Base-by-base conservation (phyloP, 495 filamentous ascomycete genomes). In the Xylaria sp. region DNA sequence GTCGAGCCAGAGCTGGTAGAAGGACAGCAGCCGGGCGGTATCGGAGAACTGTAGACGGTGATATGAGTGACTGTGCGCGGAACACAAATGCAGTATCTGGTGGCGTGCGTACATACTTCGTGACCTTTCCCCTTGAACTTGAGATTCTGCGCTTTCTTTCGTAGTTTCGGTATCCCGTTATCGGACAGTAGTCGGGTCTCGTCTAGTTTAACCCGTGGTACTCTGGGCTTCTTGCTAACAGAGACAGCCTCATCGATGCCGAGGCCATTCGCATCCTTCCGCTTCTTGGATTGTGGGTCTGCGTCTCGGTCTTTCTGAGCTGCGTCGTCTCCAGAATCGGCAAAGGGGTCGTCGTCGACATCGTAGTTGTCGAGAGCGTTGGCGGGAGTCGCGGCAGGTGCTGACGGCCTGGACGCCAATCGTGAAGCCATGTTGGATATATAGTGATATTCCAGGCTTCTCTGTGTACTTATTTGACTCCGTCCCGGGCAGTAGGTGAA, bases 1-100 rank as follows among this genome's bases (percentile, higher is more conserved):
- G 78, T 99, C 96, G 6, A 98, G 93, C 96, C 96, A 99, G 72
- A 97, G 81, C 78, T 98, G 96, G 78, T 98, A 99, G 76, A 94
- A 92, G 52, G 92, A 91, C 69, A 99, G 87, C 14, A 99, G 86
- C 61, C 90, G 89, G 2, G 91, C 86, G 2, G 93, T 86, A 78
- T 99, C 96, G 37, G 90, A 90, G 79, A 94, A 99, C 93, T 97
- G 69, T 37, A 2, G 24, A 58, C 11, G 0, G 35, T 50, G 11
- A 57, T 24, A 35, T 65, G 37, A 71, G 69, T 21, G 21, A 50
- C 44, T 58, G 46, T 24, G 17, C 15, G 17, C n/a, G 7, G 31
- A 53, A 5, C 9, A 24, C n/a, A 26, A 12, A 0, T 11, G 19
- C 6, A 15, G 15, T 9, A n/a, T 15, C 0, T 26, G 29, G 48